Evolutionary conservation across 1,284 basidiomycete genomes (phyloP).

Genomic region (Cutaneotrichosporon arboriforme): DNA sequence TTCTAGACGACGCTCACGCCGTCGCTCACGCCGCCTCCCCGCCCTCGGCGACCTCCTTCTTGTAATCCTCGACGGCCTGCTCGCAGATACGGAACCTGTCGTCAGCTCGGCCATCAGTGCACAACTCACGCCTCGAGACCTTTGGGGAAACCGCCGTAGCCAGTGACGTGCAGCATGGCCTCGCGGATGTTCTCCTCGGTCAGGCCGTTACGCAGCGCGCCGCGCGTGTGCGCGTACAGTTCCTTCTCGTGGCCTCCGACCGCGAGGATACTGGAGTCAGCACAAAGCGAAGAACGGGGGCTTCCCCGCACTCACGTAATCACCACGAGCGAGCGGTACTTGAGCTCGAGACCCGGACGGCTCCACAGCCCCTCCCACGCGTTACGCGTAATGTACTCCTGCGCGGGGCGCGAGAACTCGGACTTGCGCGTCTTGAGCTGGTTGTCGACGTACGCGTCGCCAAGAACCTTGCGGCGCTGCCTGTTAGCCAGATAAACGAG

Average conservation of each 20-base stretch:
- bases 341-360: conserved; percentile 19
- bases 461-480: conserved; percentile 20
- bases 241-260: conserved; percentile 18
- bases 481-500: too few species aligned
- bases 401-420: conserved; percentile 21
- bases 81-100: conserved; percentile 15
- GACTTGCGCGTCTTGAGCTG: conserved; percentile 14
- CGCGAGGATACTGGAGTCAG: conserved; percentile 19
- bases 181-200: conserved; percentile 22
- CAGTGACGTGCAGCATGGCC: conserved; percentile 16
- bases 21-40: neutral
- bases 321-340: conserved; percentile 21
- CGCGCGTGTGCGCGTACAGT: conserved; percentile 17
- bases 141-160: conserved; percentile 21
- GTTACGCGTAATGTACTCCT: conserved; percentile 19
- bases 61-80: conserved; percentile 11
- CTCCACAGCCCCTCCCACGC: conserved; percentile 21
- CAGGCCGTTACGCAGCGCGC: conserved; percentile 19
- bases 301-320: conserved; percentile 15
- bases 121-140: conserved; percentile 19
- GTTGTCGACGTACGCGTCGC: conserved; percentile 20
- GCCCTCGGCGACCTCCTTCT: conserved; percentile 10
- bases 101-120: neutral
- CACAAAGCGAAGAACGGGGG: neutral
- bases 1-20: neutral